Base-by-base conservation (phyloP, 768 basidiomycete species). In the Kwoniella mangroviensis region DNA sequence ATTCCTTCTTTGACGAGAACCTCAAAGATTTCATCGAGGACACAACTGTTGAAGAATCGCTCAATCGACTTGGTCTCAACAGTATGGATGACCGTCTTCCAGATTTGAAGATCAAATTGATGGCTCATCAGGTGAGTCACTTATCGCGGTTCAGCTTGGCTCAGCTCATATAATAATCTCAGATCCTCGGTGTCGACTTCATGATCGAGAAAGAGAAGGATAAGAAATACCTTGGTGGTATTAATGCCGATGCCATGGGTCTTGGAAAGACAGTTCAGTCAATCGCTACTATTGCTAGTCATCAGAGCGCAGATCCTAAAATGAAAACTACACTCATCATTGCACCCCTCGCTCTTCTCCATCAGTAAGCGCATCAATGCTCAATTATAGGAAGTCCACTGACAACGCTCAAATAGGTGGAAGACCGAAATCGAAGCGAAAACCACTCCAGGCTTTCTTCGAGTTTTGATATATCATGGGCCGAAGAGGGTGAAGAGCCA, bases 171-270 rank as follows among this genome's bases (percentile, higher is more conserved):
- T 2, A 61, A 34, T 34, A 34, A 7, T 34, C 79, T 6, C 89
- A 91, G 74, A 84, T 86, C 19, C 87, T 92, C 60, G 92, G 92
- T 0, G 91, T 93, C 19, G 87, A 87, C 45, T 93, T 91, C 90
- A 92, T 93, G 91, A 67, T 90, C 0, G 85, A 88, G 17, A 75
- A 82, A 66, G 83, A 84, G 67, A 73, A 70, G 52, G 70, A 79
- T 21, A 55, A 65, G 12, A 70, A 68, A 24, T 70, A 58, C 51
- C 45, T 59, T 4, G 83, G 83, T n/a, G 82, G 81, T 0, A 79
- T 81, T 45, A 59, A 66, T 42, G 65, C 68, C 57, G 65, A 69
- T 42, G 59, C 65, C 15, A 70, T 73, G 72, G 75, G 76, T 28
- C 62, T 75, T 10, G 79, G 75, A 5, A 57, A 74, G 67, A 76